Base-by-base conservation (phyloP, 441 rosid genomes). In the Syzygium syzygioides region DNA sequence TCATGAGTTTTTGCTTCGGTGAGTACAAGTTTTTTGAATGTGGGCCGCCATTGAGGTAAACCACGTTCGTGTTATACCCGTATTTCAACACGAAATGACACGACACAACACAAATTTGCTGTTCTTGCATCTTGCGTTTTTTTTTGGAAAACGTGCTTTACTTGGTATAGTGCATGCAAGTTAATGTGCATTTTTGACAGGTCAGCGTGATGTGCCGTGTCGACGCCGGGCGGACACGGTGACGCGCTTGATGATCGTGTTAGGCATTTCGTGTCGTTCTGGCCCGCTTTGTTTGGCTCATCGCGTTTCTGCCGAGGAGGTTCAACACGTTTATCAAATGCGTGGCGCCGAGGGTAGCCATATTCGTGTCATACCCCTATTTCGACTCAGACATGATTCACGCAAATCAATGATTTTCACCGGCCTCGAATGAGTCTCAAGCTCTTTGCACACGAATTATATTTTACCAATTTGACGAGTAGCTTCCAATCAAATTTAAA, bases 121-220 rank as follows among this genome's bases (percentile, higher is more conserved):
- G 0, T 1, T 14, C 79, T 34, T 11, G 34, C 50, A 41, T 34
- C 26, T 34, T 17, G 5, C 34, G 0, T 18, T 14, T 62, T 14
- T 62, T 17, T n/a, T 62, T 9, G 10, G 4, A 62, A 62, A n/a
- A 62, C 0, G 34, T n/a, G 71, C 37, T 62, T 7, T n/a, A 18
- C n/a, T n/a, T n/a, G n/a, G n/a, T 62, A 1, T 4, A 6, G 30
- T 18, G 34, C n/a, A n/a, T 10, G 0, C 2, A 50, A 50, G 53
- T 50, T 50, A 12, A 12, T 12, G 14, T 12, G 53, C 34, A 62
- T 62, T 32, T 62, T 3, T n/a, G 14, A 62, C 7, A 7, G 34
- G 4, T n/a, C 7, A n/a, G n/a, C 5, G 19, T 14, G 7, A 3
- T 8, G 2, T n/a, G 34, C 19, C 34, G 8, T 62, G 0, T 37